Conservation (phyloP, 1,139 yeast genomes). For the Diutina sp. region DNA sequence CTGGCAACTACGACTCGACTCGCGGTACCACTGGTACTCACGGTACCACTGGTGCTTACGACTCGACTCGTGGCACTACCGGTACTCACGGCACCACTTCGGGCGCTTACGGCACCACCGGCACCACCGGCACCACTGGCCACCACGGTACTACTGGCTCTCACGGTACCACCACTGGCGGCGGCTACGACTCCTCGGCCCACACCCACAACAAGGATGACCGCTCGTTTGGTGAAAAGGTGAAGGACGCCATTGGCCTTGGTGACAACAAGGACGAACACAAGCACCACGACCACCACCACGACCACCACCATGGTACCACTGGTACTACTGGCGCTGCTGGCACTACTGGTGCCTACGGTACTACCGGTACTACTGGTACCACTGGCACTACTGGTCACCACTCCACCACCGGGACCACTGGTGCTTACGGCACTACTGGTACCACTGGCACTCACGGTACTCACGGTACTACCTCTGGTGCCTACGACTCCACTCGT, state of each 20-base stretch:
- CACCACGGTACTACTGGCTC: not conserved
- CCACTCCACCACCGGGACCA: not conserved
- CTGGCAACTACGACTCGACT: not conserved
- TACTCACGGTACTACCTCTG: not conserved
- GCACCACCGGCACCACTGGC: not conserved
- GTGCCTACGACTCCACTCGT: not conserved
- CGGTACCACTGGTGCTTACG: not conserved
- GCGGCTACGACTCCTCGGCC: not conserved
- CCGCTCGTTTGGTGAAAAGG: not conserved
- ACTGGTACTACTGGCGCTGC: not conserved
- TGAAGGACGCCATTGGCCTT: not conserved
- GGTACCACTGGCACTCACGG: not conserved
- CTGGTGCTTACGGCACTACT: not conserved
- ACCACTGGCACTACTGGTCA: not conserved
- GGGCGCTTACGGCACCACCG: not conserved
- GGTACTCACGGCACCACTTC: not conserved
- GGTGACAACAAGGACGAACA: not conserved
- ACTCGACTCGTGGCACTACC: not conserved
- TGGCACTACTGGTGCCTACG: not conserved
- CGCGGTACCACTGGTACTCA: not conserved
- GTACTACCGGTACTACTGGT: not conserved
- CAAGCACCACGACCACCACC: not conserved
- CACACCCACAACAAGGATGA: not conserved
- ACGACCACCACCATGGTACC: not conserved
- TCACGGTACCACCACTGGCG: not conserved